A percentile compares a stretch with the other conserved stretches of the same genome.
Evolutionary conservation across 2,329 filamentous ascomycete species (phyloP).

Genomic region (Trichoderma sp.): DNA sequence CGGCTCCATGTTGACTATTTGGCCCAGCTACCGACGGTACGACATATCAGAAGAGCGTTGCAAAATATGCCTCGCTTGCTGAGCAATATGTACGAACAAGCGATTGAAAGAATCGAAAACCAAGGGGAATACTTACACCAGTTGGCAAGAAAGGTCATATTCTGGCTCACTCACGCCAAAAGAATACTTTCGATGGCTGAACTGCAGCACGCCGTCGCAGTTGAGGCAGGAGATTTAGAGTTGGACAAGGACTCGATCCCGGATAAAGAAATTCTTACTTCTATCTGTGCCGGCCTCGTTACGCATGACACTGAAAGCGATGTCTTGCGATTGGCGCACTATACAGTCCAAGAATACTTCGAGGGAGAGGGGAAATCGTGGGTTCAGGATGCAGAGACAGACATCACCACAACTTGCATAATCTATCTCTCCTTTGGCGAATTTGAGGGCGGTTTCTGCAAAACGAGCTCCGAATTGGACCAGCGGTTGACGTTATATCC

Average conservation of each 20-base stretch:
- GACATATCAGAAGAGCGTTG: neutral
- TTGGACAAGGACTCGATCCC: neutral
- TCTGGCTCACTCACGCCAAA: conserved; percentile 13
- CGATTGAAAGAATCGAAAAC: conserved; percentile 16
- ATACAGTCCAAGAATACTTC: conserved; percentile 22
- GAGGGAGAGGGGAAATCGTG: neutral
- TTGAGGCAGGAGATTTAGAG: neutral
- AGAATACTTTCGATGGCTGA: conserved; percentile 2
- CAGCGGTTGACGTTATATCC: neutral
- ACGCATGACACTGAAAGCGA: conserved; percentile 2
- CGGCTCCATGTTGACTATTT: neutral
- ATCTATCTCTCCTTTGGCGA: conserved; percentile 12
- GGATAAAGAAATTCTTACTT: neutral
- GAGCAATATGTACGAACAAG: neutral
- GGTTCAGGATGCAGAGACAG: neutral
- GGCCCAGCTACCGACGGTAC: neutral
- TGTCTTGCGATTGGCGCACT: conserved; percentile 14
- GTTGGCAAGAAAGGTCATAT: conserved; percentile 9
- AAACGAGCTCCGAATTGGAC: fast-evolving
- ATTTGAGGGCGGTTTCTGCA: neutral
- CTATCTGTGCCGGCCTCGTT: conserved; percentile 14
- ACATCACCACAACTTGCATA: conserved; percentile 8
- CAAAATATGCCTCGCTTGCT: neutral
- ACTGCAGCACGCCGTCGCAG: conserved; percentile 1
- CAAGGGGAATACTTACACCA: neutral